phyloP scores from a whole-genome alignment of 1,284 basidiomycete species.

The Somion occarium region DNA sequence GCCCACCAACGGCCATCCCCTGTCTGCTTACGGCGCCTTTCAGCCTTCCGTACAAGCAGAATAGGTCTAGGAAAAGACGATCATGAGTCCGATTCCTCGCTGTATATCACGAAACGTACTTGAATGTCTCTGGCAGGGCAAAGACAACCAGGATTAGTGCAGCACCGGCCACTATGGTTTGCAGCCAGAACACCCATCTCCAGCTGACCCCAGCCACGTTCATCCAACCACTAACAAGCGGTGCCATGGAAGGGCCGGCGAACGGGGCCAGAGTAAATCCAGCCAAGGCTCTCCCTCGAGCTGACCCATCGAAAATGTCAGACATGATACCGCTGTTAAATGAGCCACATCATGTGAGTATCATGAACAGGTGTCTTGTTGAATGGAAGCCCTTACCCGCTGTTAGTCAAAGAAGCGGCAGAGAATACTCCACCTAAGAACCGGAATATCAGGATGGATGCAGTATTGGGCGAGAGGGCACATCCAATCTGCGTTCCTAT shows the following conservation, averaged over 20 bases:
- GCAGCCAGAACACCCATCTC: constrained; percentile 12
- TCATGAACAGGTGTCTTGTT: background rate
- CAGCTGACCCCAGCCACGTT: constrained; percentile 31
- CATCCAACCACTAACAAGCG: constrained; percentile 6
- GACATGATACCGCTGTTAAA: constrained; percentile 3
- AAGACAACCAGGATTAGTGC: constrained; percentile 49
- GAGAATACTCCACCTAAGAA: constrained; percentile 53
- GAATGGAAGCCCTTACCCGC: constrained; percentile 16
- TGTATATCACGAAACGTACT: constrained; percentile 26
- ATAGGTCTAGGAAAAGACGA: constrained; percentile 37
- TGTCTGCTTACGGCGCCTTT: constrained; percentile 43
- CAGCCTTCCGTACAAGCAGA: constrained; percentile 46
- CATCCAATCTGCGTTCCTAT: constrained; percentile 47
- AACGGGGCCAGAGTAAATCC: constrained; percentile 33
- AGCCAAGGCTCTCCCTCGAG: constrained; percentile 49
- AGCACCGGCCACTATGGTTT: constrained; percentile 25
- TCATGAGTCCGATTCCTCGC: no score
- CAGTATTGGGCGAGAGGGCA: constrained; percentile 49
- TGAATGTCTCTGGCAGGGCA: constrained; percentile 67
- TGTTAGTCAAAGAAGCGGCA: constrained; percentile 23
- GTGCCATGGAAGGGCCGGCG: constrained; percentile 9
- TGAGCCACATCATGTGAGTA: background rate
- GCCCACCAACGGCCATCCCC: constrained; percentile 64
- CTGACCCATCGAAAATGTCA: constrained; percentile 34
- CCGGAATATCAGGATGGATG: constrained; percentile 50